A percentile compares a stretch with the other conserved stretches of the same genome.
Evolutionary conservation across 129 eudicot genomes (phyloP).

Genomic region (Saussurea involucrata): DNA sequence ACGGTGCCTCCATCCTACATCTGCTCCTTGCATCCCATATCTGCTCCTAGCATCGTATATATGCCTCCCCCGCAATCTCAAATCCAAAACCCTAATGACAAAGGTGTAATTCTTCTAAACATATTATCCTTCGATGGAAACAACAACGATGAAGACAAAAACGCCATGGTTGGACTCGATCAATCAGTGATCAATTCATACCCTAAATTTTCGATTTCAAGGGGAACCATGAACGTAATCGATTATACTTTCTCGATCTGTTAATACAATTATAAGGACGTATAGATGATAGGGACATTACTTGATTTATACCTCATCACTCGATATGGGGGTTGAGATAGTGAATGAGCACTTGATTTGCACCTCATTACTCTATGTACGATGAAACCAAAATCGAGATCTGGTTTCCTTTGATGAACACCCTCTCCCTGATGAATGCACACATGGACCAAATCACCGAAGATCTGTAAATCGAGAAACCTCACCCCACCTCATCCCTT

Average conservation of each 20-base stretch:
- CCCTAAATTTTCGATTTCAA: constrained; percentile 50
- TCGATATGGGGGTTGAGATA: no score
- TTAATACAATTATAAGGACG: constrained; percentile 67
- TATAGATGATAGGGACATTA: constrained; percentile 79
- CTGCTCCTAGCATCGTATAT: constrained; percentile 45
- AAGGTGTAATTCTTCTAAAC: constrained; percentile 64
- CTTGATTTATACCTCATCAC: no score
- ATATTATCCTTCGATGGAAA: constrained; percentile 76
- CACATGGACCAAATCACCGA: no score
- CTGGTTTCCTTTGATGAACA: no score
- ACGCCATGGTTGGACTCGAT: constrained; percentile 67
- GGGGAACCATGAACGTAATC: neutral
- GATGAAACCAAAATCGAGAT: no score
- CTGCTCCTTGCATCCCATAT: no score
- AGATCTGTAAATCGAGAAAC: no score
- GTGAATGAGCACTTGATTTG: no score
- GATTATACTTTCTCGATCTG: constrained; percentile 67
- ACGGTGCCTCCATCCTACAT: constrained; percentile 34
- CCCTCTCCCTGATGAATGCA: no score
- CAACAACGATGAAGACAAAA: constrained; percentile 28
- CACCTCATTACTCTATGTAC: no score
- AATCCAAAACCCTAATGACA: constrained; percentile 11
- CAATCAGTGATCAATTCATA: constrained; percentile 71
- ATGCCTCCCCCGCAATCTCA: neutral
- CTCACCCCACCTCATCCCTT: no score